Conservation (phyloP, 2,329 filamentous ascomycete species). For the Colletotrichum filicis region DNA sequence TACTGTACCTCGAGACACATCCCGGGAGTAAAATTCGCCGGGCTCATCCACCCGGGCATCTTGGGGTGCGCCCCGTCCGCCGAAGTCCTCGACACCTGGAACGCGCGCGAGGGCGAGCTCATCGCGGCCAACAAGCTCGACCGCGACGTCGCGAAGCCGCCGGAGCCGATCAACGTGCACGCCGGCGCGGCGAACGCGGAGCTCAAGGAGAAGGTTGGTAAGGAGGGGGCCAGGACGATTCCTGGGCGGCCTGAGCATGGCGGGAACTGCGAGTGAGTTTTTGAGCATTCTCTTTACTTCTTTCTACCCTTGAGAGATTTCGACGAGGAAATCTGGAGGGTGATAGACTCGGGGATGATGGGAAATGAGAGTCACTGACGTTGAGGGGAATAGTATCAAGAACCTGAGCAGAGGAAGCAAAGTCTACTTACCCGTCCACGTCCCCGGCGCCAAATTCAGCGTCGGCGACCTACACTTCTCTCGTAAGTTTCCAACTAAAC, state of each 20-base stretch:
- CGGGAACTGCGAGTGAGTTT: conserved; percentile 78
- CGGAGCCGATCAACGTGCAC: conserved; percentile 77
- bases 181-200: conserved; percentile 71
- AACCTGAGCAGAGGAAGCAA: conserved; percentile 83
- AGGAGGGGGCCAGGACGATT: conserved; percentile 86
- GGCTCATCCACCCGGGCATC: conserved; percentile 92
- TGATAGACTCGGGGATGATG: neutral
- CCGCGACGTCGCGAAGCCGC: conserved; percentile 81
- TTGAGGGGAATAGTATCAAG: conserved; percentile 67
- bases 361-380: conserved; percentile 21
- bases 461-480: conserved; percentile 91
- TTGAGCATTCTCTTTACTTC: neutral
- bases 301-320: too few relatives aligned
- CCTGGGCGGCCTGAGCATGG: conserved; percentile 88
- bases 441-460: conserved; percentile 86
- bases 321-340: neutral
- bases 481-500: conserved; percentile 50
- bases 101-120: conserved; percentile 82
- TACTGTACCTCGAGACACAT: conserved; percentile 88
- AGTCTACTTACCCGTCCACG: conserved; percentile 89
- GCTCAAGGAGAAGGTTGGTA: conserved; percentile 74
- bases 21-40: conserved; percentile 86
- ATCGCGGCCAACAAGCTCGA: conserved; percentile 75
- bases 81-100: conserved; percentile 84
- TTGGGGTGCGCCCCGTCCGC: conserved; percentile 87